Percentiles rank a stretch among this genome's conserved stretches.
Conservation (phyloP, 2,329 filamentous ascomycete species). For the Neopestalotiopsis clavispora region DNA sequence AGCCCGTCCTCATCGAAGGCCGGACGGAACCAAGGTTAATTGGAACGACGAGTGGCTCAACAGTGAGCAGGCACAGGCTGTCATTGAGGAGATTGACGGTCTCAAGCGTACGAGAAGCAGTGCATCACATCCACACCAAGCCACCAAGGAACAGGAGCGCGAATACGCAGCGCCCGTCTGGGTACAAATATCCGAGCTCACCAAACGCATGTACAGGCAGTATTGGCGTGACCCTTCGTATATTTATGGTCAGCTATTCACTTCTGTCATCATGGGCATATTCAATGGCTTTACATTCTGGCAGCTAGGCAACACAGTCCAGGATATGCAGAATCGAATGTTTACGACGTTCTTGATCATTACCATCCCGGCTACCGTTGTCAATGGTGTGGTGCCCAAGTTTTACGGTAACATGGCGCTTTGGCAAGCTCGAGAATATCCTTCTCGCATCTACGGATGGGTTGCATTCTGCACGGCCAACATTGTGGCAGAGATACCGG, state of each 20-base stretch:
- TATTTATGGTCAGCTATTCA: conserved; percentile 80
- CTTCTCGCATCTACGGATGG: conserved; percentile 79
- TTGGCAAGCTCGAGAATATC: conserved; percentile 76
- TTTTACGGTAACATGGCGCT: conserved; percentile 76
- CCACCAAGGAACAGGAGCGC: conserved; percentile 63
- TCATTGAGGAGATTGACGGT: conserved; percentile 67
- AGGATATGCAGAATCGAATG: conserved; percentile 78
- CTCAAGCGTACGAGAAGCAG: conserved; percentile 49
- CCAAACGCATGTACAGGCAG: conserved; percentile 81
- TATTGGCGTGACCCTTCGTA: conserved; percentile 91
- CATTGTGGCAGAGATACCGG: conserved; percentile 74
- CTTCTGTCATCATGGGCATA: conserved; percentile 39
- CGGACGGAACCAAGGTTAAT: conserved; percentile 52
- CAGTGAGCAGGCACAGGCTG: conserved; percentile 57
- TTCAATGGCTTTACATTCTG: conserved; percentile 40
- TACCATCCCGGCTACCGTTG: conserved; percentile 70
- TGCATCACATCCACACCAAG: conserved; percentile 20
- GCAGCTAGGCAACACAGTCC: conserved; percentile 66
- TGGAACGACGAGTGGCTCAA: conserved; percentile 64
- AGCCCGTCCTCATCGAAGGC: conserved; percentile 51
- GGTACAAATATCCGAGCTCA: conserved; percentile 70
- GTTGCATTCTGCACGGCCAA: conserved; percentile 77
- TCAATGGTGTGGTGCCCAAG: conserved; percentile 78
- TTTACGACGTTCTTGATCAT: conserved; percentile 74
- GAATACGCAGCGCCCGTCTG: conserved; percentile 82